A percentile compares a stretch with the other conserved stretches of the same genome.
phyloP scores from a whole-genome alignment of 2,329 filamentous ascomycete species.

The Pezicula radicicola region DNA sequence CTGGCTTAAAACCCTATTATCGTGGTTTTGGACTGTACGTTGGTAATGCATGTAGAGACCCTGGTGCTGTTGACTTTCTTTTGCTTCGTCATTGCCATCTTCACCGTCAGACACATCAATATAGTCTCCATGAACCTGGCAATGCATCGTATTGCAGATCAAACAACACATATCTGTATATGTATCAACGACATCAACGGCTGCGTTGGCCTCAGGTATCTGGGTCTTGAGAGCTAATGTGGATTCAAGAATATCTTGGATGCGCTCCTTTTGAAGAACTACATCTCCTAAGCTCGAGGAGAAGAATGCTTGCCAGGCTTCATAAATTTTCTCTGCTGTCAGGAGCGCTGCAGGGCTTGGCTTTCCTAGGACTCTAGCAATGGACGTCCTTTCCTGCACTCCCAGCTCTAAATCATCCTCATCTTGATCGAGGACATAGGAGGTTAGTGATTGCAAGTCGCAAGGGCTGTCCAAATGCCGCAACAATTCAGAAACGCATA shows the following conservation, averaged over 20 bases:
- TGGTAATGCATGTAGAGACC: conserved; percentile 12
- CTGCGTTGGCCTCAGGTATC: no score
- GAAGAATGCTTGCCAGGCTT: neutral
- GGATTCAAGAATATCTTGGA: neutral
- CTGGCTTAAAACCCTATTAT: neutral
- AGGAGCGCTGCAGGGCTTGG: no score
- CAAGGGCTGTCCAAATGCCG: conserved; percentile 10
- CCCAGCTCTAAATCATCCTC: conserved; percentile 4
- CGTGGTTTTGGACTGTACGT: conserved; percentile 16
- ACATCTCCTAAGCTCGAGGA: neutral
- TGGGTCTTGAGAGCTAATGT: neutral
- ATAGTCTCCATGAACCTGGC: conserved; percentile 25
- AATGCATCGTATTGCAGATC: conserved; percentile 23
- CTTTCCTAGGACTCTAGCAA: no score
- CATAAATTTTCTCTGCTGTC: neutral
- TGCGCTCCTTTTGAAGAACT: neutral
- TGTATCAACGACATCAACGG: conserved; percentile 13
- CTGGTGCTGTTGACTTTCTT: conserved; percentile 5
- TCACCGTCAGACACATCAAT: conserved; percentile 10
- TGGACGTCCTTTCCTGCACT: neutral
- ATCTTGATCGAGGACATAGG: conserved; percentile 11
- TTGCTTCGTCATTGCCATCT: conserved; percentile 1
- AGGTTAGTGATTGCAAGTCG: conserved; percentile 11
- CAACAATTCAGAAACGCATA: conserved; percentile 15
- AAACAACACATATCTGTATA: conserved; percentile 21